Evolutionary conservation across 441 rosid genomes (phyloP).

Genomic region (Bocquillonia castaneifolia): DNA sequence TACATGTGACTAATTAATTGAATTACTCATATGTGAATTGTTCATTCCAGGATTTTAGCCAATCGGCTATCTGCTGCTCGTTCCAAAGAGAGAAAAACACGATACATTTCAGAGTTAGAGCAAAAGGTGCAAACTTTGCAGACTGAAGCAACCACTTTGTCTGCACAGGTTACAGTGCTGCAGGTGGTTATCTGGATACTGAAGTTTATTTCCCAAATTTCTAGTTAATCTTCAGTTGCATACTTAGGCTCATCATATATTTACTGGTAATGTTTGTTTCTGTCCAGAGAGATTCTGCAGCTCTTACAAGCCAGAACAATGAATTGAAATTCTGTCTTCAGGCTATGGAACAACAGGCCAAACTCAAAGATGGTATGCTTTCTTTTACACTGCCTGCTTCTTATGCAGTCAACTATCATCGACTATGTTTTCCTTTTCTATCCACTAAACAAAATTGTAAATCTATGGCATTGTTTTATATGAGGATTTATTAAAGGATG

Average conservation of each 20-base stretch:
- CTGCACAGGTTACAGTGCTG: slow-evolving; percentile 86
- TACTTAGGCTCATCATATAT: background rate
- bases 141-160: slow-evolving; percentile 90
- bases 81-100: slow-evolving; percentile 89
- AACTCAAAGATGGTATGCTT: slow-evolving; percentile 72
- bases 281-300: slow-evolving; percentile 76
- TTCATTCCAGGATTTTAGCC: slow-evolving; percentile 64
- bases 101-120: slow-evolving; percentile 81
- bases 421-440: background rate
- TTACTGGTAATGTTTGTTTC: background rate
- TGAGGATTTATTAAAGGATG: background rate
- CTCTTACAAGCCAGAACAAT: slow-evolving; percentile 80
- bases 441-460: background rate
- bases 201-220: background rate
- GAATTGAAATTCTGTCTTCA: slow-evolving; percentile 92
- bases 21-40: background rate
- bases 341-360: slow-evolving; percentile 91
- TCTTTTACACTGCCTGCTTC: background rate
- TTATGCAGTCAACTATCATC: background rate
- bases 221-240: slow-evolving; percentile 4
- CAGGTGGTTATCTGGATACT: slow-evolving; percentile 47
- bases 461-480: no score
- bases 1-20: background rate
- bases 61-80: slow-evolving; percentile 94
- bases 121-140: slow-evolving; percentile 97